Percentiles rank a stretch among this genome's conserved stretches.
Conservation (phyloP, 1,284 basidiomycete species). For the Athelia psychrophila region DNA sequence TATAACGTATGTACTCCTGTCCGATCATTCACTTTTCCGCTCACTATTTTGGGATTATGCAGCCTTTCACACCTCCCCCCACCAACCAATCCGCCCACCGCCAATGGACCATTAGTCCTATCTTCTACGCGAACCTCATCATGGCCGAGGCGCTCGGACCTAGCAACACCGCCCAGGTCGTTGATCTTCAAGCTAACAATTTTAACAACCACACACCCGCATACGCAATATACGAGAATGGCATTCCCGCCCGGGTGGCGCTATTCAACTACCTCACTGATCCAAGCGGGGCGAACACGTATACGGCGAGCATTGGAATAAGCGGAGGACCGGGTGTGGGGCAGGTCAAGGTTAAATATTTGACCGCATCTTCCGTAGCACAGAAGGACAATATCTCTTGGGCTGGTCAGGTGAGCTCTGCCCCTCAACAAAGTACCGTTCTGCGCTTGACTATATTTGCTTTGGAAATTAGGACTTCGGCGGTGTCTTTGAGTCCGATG, state of each 20-base stretch:
- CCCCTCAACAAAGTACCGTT: background rate
- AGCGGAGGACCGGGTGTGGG: constrained; percentile 32
- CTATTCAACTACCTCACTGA: constrained; percentile 51
- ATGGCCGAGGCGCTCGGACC: constrained; percentile 47
- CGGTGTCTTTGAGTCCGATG: constrained; percentile 46
- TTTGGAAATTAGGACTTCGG: constrained; percentile 42
- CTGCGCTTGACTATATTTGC: constrained; percentile 1
- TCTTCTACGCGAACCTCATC: constrained; percentile 45
- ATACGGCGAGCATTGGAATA: constrained; percentile 28
- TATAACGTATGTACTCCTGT: constrained; percentile 33
- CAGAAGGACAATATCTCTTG: constrained; percentile 56
- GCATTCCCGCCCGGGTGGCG: constrained; percentile 39
- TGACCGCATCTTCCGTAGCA: constrained; percentile 36
- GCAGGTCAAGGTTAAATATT: constrained; percentile 21
- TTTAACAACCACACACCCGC: too few species aligned
- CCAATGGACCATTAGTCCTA: constrained; percentile 35
- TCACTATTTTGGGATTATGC: too few species aligned
- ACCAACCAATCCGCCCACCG: constrained; percentile 35
- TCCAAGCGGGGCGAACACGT: constrained; percentile 31
- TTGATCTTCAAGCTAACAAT: too few species aligned
- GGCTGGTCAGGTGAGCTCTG: constrained; percentile 33
- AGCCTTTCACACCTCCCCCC: constrained; percentile 27
- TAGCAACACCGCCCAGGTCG: constrained; percentile 33
- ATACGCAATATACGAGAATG: too few species aligned
- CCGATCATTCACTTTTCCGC: constrained; percentile 4